Evolutionary conservation across 306 rosid genomes (phyloP), one percentile per base, ranked within the genome.

Genomic region (Pterocarpus macrocarpus): DNA sequence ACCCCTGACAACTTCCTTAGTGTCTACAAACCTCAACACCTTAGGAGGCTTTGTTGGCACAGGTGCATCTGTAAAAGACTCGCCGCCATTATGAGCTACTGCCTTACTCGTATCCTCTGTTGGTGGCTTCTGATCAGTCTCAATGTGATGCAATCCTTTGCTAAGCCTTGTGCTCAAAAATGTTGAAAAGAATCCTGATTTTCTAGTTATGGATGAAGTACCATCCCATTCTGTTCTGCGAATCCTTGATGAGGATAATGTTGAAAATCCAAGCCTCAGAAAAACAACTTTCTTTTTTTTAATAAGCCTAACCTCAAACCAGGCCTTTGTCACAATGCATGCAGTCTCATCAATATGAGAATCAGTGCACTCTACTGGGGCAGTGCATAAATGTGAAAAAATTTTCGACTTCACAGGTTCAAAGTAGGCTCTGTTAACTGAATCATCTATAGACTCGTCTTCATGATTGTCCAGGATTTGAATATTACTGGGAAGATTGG

Each of bases 221-320:
- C 85, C 94, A 64, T 81, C 94, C 97, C 94, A 91, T 79, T 6
- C 99, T 58, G 94, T 88, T 78, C 97, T 85, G 6, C 97, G 97
- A 44, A 86, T 83, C 79, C 0, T 83, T 4, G 98, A 88, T 5
- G 93, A 87, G 12, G 89, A 89, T 16, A 91, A 97, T 0, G 70
- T 80, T 6, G 99, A 93, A 84, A 78, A 93, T 82, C 94, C 96
- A n/a, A 95, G 94, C 79, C 97, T 91, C 80, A 93, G 44, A 84
- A 90, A 90, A 81, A 95, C 72, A 53, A 95, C 91, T 49, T 89
- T 95, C 83, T 86, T 93, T 87, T 88, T 86, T 80, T 94, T 94
- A 12, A 89, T 32, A 4, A 57, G 47, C 86, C 91, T 90, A 11
- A 93, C 98, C 80, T 91, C 98, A 55, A 91, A 89, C 97, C 94